These are phyloP conservation scores for Fusarium sarcochroum DNA, from an alignment of 2,329 filamentous ascomycete genomes.

Conservation along the genomic window DNA sequence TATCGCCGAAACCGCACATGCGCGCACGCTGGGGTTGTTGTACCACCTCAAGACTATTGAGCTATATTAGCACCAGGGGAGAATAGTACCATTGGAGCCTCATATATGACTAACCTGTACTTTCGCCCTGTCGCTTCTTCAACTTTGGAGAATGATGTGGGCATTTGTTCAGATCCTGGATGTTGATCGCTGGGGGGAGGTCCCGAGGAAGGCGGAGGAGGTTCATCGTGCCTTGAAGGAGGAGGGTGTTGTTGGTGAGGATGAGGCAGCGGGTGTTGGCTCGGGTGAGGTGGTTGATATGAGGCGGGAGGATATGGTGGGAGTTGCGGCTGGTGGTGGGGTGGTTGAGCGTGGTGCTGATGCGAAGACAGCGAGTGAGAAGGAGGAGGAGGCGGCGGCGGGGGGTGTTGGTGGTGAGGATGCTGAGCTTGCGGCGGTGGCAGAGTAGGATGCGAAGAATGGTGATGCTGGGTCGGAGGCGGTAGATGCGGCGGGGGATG, in stretches of 20 bases:
- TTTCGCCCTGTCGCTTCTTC: conserved; percentile 54
- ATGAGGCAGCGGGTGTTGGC: conserved; percentile 43
- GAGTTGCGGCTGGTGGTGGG: conserved; percentile 40
- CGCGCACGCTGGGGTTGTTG: conserved; percentile 94
- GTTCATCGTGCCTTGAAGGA: conserved; percentile 45
- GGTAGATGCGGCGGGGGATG: conserved; percentile 41
- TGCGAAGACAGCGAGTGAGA: conserved; percentile 44
- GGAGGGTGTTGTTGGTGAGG: conserved; percentile 45
- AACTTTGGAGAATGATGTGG: conserved; percentile 52
- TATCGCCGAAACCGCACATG: conserved; percentile 99
- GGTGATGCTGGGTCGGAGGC: conserved; percentile 42
- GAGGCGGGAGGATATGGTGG: conserved; percentile 39
- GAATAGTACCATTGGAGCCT: not conserved
- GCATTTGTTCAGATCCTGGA: conserved; percentile 32
- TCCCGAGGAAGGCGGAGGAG: conserved; percentile 32
- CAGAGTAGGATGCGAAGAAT: conserved; percentile 36
- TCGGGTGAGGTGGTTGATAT: conserved; percentile 46
- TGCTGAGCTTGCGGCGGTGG: conserved; percentile 30
- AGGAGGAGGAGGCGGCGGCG: conserved; percentile 32
- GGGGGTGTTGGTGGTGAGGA: conserved; percentile 28
- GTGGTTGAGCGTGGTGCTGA: conserved; percentile 37
- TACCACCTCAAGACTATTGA: conserved; percentile 77
- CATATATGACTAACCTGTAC: conserved; percentile 51
- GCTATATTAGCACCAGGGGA: conserved; percentile 32
- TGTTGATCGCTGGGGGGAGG: conserved; percentile 37